These are phyloP conservation scores for Globisporangium heterothallicum DNA, from an alignment of 352 stramenopile species.

Conservation along the genomic window DNA sequence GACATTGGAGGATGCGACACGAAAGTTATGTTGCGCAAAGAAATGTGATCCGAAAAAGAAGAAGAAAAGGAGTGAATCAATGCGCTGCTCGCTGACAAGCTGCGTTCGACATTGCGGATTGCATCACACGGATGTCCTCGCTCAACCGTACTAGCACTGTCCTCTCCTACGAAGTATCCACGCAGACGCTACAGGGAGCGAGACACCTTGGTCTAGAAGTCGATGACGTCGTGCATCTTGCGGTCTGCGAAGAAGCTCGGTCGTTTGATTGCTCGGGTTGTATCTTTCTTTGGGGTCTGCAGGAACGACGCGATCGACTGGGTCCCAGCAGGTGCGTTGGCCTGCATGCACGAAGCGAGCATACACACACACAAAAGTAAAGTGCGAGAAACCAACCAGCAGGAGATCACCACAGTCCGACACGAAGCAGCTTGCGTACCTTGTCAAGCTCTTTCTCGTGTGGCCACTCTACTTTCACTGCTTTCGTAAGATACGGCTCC, in stretches of 20 bases:
- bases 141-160: too few species aligned
- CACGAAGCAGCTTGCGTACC: too few species aligned
- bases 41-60: too few species aligned
- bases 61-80: too few species aligned
- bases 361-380: too few species aligned
- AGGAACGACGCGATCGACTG: slow-evolving; percentile 83
- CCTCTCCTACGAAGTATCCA: too few species aligned
- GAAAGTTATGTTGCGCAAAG: too few species aligned
- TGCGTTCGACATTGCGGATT: too few species aligned
- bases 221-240: slow-evolving; percentile 56
- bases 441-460: slow-evolving; percentile 67
- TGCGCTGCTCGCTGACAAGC: too few species aligned
- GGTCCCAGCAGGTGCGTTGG: slow-evolving; percentile 47
- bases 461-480: slow-evolving; percentile 59
- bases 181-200: not conserved
- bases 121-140: too few species aligned
- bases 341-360: slow-evolving; percentile 22
- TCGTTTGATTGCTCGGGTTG: slow-evolving; percentile 15
- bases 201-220: slow-evolving; percentile 36
- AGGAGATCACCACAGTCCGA: not conserved
- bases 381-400: not conserved
- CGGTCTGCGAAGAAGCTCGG: slow-evolving; percentile 49
- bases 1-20: too few species aligned
- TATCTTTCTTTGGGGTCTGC: slow-evolving; percentile 23
- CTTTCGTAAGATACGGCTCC: slow-evolving; percentile 46